Evolutionary conservation across 1,284 basidiomycete genomes (phyloP).

Genomic region (Ganoderma multipileum): DNA sequence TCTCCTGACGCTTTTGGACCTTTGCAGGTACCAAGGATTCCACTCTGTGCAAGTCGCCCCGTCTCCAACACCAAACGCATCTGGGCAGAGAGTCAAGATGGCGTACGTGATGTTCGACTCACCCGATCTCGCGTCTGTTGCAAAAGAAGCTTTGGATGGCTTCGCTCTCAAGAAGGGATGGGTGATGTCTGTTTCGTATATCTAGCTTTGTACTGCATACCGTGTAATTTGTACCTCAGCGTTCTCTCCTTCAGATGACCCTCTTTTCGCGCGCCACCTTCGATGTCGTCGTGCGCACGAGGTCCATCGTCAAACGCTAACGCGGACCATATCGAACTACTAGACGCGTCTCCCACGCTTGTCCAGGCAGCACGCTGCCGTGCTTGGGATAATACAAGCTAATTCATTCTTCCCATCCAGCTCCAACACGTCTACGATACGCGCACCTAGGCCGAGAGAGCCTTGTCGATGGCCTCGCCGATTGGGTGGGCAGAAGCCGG

Average conservation of each 20-base stretch:
- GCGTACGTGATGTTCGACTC: slow-evolving; percentile 81
- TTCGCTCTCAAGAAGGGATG: slow-evolving; percentile 85
- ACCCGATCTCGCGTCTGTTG: slow-evolving; percentile 72
- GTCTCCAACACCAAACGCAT: slow-evolving; percentile 67
- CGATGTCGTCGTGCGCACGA: not conserved
- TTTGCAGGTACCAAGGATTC: slow-evolving; percentile 76
- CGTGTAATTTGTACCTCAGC: slow-evolving; percentile 29
- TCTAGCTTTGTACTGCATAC: slow-evolving; percentile 48
- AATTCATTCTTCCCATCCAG: not conserved
- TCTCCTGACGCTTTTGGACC: not conserved
- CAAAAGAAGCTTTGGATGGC: slow-evolving; percentile 80
- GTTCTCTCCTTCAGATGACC: slow-evolving; percentile 19
- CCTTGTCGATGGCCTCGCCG: slow-evolving; percentile 55
- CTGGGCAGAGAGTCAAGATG: slow-evolving; percentile 71
- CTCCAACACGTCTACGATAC: not conserved
- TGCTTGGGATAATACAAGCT: not conserved
- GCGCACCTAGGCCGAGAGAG: slow-evolving; percentile 28
- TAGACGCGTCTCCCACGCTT: not conserved
- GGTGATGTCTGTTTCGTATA: slow-evolving; percentile 79
- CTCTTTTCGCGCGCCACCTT: not conserved
- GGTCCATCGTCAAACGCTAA: not conserved
- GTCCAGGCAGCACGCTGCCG: not conserved
- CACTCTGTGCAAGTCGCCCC: slow-evolving; percentile 70
- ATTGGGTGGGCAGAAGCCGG: slow-evolving; percentile 64
- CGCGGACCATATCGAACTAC: not conserved